Percentiles rank a stretch among this genome's conserved stretches.
Conservation (phyloP, 352 stramenopile species). For the Elongisporangium prolatum region DNA sequence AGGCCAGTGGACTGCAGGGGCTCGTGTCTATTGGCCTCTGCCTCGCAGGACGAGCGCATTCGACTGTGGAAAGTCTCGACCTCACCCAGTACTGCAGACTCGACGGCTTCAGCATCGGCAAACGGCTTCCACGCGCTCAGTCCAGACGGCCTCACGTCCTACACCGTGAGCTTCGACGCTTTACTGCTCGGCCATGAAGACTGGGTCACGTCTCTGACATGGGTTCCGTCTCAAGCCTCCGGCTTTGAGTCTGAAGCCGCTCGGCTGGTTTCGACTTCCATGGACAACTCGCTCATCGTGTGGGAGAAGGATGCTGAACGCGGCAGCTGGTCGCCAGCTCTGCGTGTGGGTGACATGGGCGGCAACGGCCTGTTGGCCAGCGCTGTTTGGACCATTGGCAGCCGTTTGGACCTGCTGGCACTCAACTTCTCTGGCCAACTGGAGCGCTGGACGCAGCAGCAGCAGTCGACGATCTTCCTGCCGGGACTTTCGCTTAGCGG, state of each 20-base stretch:
- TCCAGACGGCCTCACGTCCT: constrained; percentile 8
- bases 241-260: background rate
- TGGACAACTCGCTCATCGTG: constrained; percentile 76
- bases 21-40: constrained; percentile 43
- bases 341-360: constrained; percentile 53
- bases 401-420: constrained; percentile 44
- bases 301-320: constrained; percentile 30
- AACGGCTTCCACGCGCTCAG: background rate
- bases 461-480: constrained; percentile 38
- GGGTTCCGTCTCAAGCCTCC: constrained; percentile 21
- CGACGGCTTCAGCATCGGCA: background rate
- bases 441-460: constrained; percentile 60
- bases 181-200: constrained; percentile 73
- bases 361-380: constrained; percentile 46
- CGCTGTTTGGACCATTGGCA: constrained; percentile 20
- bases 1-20: background rate
- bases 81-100: background rate
- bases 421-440: constrained; percentile 62
- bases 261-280: constrained; percentile 55
- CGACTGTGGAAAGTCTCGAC: constrained; percentile 57
- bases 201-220: constrained; percentile 73
- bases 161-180: constrained; percentile 60
- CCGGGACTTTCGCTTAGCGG: constrained; percentile 50
- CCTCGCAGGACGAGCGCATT: constrained; percentile 66
- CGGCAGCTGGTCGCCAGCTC: constrained; percentile 35